Conservation (phyloP, 176 grass and related monocot genomes). For the Carex littledalei region DNA sequence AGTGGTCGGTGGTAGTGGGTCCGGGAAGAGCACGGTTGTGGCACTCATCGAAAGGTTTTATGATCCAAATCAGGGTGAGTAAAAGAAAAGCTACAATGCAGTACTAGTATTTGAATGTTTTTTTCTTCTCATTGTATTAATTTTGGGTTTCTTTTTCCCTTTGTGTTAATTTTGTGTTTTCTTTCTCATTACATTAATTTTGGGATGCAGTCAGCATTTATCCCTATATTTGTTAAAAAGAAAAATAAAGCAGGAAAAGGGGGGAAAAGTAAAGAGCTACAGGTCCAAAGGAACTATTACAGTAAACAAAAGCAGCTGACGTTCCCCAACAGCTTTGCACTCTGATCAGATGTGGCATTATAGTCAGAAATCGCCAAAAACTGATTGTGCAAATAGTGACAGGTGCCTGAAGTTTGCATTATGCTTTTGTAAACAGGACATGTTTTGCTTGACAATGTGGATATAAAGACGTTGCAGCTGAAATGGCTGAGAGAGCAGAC, state of each 20-base stretch:
- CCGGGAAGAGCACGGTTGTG: constrained; percentile 95
- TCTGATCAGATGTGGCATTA: not conserved
- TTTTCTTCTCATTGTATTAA: not conserved
- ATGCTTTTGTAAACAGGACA: constrained; percentile 44
- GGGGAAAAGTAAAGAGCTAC: not conserved
- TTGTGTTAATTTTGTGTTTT: not conserved
- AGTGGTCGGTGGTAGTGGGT: constrained; percentile 95
- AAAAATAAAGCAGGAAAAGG: not conserved
- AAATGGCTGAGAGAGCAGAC: constrained; percentile 95
- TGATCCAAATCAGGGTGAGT: constrained; percentile 93
- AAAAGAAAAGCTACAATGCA: not conserved
- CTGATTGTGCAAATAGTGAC: not conserved
- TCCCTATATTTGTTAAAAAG: not conserved
- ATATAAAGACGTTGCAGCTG: constrained; percentile 86
- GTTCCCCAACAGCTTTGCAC: not conserved
- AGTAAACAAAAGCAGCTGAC: not conserved
- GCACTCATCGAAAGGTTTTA: constrained; percentile 98
- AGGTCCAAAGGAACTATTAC: not conserved
- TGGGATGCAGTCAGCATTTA: not conserved
- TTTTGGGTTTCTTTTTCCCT: not conserved
- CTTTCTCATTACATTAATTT: not conserved
- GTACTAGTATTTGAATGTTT: not conserved
- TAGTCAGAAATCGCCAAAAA: not conserved
- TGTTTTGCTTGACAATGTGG: constrained; percentile 94
- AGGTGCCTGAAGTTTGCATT: not conserved